Conservation (phyloP, 257 asterid species). For the Scutellaria baicalensis region DNA sequence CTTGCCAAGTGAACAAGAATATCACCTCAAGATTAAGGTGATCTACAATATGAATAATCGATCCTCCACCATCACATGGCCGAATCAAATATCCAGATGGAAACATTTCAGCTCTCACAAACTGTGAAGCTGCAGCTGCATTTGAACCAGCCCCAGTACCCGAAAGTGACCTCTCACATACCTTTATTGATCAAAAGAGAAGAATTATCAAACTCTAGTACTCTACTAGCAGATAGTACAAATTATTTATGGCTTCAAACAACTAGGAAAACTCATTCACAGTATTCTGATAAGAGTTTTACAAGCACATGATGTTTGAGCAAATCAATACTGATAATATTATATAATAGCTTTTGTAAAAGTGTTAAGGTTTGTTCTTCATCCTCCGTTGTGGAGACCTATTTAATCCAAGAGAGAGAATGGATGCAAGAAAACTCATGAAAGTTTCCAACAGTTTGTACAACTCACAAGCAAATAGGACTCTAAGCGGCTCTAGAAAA, state of each 20-base stretch:
- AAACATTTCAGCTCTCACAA: conserved; percentile 85
- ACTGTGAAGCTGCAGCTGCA: conserved; percentile 70
- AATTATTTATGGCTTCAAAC: neutral
- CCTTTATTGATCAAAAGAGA: conserved; percentile 34
- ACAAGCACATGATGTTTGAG: neutral
- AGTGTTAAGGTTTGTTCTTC: too few species aligned
- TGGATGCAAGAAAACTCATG: neutral
- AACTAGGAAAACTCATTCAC: neutral
- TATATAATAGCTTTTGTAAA: neutral
- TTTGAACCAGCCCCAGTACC: conserved; percentile 89
- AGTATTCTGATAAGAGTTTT: neutral
- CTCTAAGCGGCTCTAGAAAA: too few species aligned
- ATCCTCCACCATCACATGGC: conserved; percentile 97
- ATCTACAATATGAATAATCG: conserved; percentile 92
- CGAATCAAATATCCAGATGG: conserved; percentile 89
- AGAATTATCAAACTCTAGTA: conserved; percentile 5
- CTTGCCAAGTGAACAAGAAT: neutral
- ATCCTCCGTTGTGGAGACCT: neutral
- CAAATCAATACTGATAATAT: neutral
- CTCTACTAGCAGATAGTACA: neutral
- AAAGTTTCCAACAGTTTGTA: neutral
- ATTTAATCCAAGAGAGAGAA: neutral
- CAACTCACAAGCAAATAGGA: too few species aligned
- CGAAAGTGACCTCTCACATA: conserved; percentile 90
- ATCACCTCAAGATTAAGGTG: conserved; percentile 81